A percentile compares a stretch with the other conserved stretches of the same genome.
These are phyloP conservation scores for Penicillium crustosum DNA, from an alignment of 2,329 filamentous ascomycete species.

Conservation along the genomic window DNA sequence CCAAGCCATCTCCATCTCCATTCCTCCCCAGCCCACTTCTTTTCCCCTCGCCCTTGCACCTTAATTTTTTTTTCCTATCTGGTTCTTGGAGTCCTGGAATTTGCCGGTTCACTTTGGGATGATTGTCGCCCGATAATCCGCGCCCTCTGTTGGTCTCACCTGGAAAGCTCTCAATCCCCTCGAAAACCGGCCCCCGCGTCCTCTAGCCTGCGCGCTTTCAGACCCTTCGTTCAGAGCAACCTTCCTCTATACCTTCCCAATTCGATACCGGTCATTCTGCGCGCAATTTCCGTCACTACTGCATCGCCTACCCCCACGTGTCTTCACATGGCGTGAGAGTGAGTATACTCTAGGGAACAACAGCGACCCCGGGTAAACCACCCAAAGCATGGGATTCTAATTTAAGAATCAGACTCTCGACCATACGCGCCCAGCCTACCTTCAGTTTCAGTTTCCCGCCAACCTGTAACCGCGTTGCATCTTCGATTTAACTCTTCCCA, in stretches of 20 bases:
- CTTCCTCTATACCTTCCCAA: background rate
- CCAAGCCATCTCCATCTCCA: slow-evolving; percentile 28
- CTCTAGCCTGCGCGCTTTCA: slow-evolving; percentile 15
- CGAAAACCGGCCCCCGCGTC: slow-evolving; percentile 18
- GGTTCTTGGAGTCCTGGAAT: background rate
- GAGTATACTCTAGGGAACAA: slow-evolving; percentile 13
- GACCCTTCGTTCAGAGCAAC: slow-evolving; percentile 1
- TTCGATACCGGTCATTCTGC: background rate
- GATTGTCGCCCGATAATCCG: slow-evolving; percentile 5
- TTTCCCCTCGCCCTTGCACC: slow-evolving; percentile 18
- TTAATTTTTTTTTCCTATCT: slow-evolving; percentile 12
- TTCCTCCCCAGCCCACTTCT: slow-evolving; percentile 20
- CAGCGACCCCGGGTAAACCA: background rate
- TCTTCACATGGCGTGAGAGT: slow-evolving; percentile 25
- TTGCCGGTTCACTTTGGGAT: slow-evolving; percentile 1
- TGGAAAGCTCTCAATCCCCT: slow-evolving; percentile 15
- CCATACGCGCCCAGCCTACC: slow-evolving; percentile 2
- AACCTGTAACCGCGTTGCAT: background rate
- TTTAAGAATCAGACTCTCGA: slow-evolving; percentile 6
- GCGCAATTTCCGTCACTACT: background rate
- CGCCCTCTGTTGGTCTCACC: slow-evolving; percentile 10
- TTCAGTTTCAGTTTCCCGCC: background rate
- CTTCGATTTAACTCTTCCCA: background rate
- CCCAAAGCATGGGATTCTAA: slow-evolving; percentile 6
- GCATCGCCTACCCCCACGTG: slow-evolving; percentile 6